Evolutionary conservation across 2,329 filamentous ascomycete species (phyloP), one percentile per base, ranked within the genome.

Genomic region (Cercospora sesami): DNA sequence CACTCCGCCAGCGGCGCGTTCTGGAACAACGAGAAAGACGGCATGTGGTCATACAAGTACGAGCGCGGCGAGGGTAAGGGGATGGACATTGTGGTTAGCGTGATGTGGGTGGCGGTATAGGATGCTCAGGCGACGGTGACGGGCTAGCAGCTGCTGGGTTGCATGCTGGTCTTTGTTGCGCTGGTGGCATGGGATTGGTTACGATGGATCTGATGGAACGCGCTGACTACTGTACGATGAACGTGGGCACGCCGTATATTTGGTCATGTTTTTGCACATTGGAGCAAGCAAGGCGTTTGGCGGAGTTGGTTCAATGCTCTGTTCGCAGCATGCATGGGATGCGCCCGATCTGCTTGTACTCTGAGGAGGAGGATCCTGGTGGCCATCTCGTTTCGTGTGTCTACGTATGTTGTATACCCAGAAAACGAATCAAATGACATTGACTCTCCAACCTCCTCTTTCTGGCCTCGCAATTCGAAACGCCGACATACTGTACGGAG

Each of bases 1-100:
- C 92, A 95, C 83, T 91, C 88, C 79, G 91, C 92, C 23, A 91
- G 90, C 55, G 92, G 91, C 60, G 92, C 91, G 36, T 95, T 91
- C 85, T 95, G 92, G 92, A 93, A 95, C 80, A 91, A 93, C 82
- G 92, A 93, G 83, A 92, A 90, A 81, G 91, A 95, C 77, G 92
- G 92, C 74, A 94, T 94, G 87, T 95, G 91, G 90, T 93, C 88
- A 75, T 93, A 90, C 84, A 95, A 95, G 84, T 94, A 89, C 79
- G 91, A 93, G 75, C 83, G 81, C 14, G 83, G 80, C 0, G 82
- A 84, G 74, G 80, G 77, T 66, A 84, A 81, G 78, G 83, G 83
- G 64, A 83, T 85, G 81, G 83, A 85, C 71, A 81, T 85, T 67
- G 83, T 85, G 48, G 80, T 85, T 31, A 80, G 77, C 64, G 78